Evolutionary conservation across 345 rosid genomes (phyloP).

Genomic region (Conringia planisiliqua): DNA sequence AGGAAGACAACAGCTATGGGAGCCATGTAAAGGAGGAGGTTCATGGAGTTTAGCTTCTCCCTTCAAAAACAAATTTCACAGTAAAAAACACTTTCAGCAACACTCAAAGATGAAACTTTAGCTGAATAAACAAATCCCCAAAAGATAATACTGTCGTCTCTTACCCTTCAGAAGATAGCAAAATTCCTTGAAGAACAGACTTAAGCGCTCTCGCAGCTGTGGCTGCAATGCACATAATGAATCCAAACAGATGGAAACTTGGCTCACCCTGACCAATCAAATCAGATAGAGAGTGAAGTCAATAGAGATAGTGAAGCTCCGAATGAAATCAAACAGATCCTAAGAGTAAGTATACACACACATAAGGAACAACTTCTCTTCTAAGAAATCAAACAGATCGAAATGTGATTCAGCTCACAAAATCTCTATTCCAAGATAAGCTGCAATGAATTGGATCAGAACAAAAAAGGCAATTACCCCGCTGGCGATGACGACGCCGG

Average conservation of each 20-base stretch:
- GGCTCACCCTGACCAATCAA: slow-evolving; percentile 55
- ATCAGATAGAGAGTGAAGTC: background rate
- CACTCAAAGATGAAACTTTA: background rate
- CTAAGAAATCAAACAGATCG: too few species aligned
- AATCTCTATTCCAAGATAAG: too few species aligned
- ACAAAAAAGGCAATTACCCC: slow-evolving; percentile 38
- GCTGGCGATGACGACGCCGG: slow-evolving; percentile 74
- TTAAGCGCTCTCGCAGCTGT: slow-evolving; percentile 82
- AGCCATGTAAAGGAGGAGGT: slow-evolving; percentile 54
- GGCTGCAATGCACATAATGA: slow-evolving; percentile 63
- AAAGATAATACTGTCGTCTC: background rate
- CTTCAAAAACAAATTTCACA: slow-evolving; percentile 26
- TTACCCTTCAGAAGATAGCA: slow-evolving; percentile 73
- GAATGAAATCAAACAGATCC: background rate
- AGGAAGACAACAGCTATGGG: slow-evolving; percentile 49
- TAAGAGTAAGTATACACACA: background rate
- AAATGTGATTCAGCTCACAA: too few species aligned
- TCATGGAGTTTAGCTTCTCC: slow-evolving; percentile 65
- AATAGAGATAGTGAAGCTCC: background rate
- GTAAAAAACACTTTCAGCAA: background rate
- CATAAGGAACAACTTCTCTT: background rate
- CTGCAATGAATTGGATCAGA: background rate
- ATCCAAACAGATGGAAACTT: slow-evolving; percentile 67
- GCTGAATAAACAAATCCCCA: background rate
- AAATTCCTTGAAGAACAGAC: slow-evolving; percentile 71